Base-by-base conservation (phyloP, 2,329 filamentous ascomycete species). In the Scopulariopsis brevicaulis region DNA sequence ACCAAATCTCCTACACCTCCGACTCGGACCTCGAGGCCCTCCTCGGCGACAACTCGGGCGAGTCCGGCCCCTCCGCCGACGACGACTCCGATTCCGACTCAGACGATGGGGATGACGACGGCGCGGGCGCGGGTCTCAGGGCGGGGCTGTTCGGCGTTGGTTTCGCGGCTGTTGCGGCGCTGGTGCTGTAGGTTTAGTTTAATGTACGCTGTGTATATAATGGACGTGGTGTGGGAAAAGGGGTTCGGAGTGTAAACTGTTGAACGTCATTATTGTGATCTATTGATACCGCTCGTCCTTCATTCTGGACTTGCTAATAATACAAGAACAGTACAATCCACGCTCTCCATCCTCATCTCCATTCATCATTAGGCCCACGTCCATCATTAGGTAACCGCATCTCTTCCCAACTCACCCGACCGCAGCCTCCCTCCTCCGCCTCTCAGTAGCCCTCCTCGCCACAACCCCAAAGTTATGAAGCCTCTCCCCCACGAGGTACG, bases 401-500 rank as follows among this genome's bases (percentile, higher is more conserved):
- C 7, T 14, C 7, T 37, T 37, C 7, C 18, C 20, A 12, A 3
- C 43, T 48, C 43, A n/a, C 3, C 18, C 43, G 6, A 2, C 43
- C 20, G 20, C 43, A 15, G 37, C 43, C 43, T 48, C 43, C 43
- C 4, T 24, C 20, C 22, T 20, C 20, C 7, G 34, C 7, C 20
- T 28, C 46, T 46, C 40, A 8, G 6, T 46, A 7, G 15, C 46
- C 46, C 46, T 50, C 46, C 46, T 50, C 20, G 46, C 8, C 46
- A 14, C 71, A 1, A 70, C 70, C 4, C 90, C 89, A 72, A 96
- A 96, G 70, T 99, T 99, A 73, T 99, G 95, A 66, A 99, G 73
- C 60, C 92, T 77, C 74, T 99, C 93, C 2, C 94, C 94, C 67
- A 97, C 94, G 52, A 99, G 76, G 69, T 99, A 99, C 0, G 96